Evolutionary conservation across 78 protist genomes (phyloP).

Genomic region (Dictyostelium citrinum): DNA sequence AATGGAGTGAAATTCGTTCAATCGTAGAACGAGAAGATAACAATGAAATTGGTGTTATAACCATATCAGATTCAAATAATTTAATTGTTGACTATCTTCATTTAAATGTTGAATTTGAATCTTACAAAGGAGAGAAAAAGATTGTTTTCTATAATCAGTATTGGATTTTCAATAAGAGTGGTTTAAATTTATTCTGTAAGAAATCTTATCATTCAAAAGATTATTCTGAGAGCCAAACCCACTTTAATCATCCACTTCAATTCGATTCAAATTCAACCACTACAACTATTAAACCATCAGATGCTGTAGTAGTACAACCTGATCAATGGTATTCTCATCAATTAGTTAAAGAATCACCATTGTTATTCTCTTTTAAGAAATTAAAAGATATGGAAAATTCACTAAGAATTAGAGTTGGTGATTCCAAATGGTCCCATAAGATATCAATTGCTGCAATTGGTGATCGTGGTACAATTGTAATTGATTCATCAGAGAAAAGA

Average conservation of each 20-base stretch:
- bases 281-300: neutral
- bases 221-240: neutral
- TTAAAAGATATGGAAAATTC: conserved; percentile 48
- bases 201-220: conserved; percentile 46
- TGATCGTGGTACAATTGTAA: conserved; percentile 7
- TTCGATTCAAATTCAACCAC: too few relatives aligned
- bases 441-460: conserved; percentile 59
- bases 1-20: conserved; percentile 38
- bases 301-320: neutral
- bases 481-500: neutral
- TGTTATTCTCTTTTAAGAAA: conserved; percentile 38
- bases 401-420: conserved; percentile 29
- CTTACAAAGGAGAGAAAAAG: conserved; percentile 16
- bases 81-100: neutral
- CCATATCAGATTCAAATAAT: neutral
- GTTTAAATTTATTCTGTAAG: conserved; percentile 19
- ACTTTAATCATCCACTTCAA: neutral
- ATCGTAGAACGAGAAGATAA: neutral
- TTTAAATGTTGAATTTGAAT: conserved; percentile 31
- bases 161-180: conserved; percentile 70
- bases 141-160: conserved; percentile 54
- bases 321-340: conserved; percentile 57
- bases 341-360: conserved; percentile 7
- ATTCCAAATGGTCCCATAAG: conserved; percentile 38
- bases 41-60: neutral